A percentile compares a stretch with the other conserved stretches of the same genome.
phyloP scores from a whole-genome alignment of 78 protist species.

The Protostelium mycophagum region DNA sequence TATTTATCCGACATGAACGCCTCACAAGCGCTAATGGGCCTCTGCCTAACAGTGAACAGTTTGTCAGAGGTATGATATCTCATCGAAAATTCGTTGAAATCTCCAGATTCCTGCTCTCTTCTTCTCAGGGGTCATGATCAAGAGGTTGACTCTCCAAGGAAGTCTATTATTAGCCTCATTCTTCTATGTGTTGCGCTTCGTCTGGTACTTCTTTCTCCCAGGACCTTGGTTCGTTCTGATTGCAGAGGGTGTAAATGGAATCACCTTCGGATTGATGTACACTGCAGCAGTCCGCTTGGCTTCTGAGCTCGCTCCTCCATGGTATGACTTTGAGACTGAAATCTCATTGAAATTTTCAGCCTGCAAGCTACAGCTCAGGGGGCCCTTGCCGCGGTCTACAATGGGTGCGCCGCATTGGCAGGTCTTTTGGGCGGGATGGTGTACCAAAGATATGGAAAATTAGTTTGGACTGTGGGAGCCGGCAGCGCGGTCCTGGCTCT shows the following conservation, averaged over 20 bases:
- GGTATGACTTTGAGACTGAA: background rate
- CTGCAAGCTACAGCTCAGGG: background rate
- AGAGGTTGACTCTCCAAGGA: background rate
- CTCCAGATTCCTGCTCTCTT: background rate
- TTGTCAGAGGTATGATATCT: background rate
- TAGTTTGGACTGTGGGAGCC: background rate
- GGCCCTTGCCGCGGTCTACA: background rate
- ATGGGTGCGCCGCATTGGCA: background rate
- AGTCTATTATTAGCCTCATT: background rate
- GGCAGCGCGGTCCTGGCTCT: background rate
- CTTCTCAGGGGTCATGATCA: background rate
- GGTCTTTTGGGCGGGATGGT: background rate
- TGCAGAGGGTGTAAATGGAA: background rate
- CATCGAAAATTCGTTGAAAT: background rate
- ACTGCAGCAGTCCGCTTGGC: background rate
- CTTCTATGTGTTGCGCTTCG: background rate
- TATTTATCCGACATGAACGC: background rate
- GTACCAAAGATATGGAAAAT: background rate
- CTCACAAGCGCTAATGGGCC: background rate
- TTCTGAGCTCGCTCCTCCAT: background rate
- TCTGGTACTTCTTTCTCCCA: background rate
- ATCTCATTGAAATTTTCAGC: background rate
- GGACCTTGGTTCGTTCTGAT: background rate
- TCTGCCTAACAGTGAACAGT: background rate
- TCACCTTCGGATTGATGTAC: background rate